Conservation (phyloP, 176 grass and related monocot genomes). For the Carex myosuroides region DNA sequence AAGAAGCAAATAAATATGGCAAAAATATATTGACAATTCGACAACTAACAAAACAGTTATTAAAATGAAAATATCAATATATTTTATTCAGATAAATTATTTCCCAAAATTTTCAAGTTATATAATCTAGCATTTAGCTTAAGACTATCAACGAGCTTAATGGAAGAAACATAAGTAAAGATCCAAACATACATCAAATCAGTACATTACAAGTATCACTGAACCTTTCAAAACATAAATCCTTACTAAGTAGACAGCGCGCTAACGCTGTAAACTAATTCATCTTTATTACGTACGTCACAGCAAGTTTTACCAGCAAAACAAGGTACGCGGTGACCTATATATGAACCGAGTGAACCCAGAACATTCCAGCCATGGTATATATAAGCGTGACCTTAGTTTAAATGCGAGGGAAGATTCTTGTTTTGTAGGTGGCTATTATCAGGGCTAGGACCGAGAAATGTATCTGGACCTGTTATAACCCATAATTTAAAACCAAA, state of each 20-base stretch:
- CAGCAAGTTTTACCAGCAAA: neutral
- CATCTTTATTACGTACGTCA: neutral
- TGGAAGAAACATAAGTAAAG: neutral
- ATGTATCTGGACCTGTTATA: neutral
- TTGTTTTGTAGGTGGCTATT: neutral
- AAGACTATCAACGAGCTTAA: neutral
- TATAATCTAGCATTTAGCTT: neutral
- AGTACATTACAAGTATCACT: neutral
- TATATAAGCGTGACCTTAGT: neutral
- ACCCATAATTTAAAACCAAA: too few relatives aligned
- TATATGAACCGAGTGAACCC: neutral
- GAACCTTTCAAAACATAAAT: neutral
- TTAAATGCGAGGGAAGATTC: neutral
- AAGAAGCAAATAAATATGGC: too few relatives aligned
- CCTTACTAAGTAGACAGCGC: neutral
- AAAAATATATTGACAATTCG: too few relatives aligned
- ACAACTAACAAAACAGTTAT: too few relatives aligned
- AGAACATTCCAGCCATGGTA: neutral
- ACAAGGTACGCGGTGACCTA: neutral
- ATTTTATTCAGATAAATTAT: too few relatives aligned
- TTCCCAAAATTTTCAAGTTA: too few relatives aligned
- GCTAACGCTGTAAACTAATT: neutral
- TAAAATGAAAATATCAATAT: too few relatives aligned
- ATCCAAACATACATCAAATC: neutral
- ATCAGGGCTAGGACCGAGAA: neutral